phyloP scores from a whole-genome alignment of 129 eudicot species.

The Deinandra increscens region DNA sequence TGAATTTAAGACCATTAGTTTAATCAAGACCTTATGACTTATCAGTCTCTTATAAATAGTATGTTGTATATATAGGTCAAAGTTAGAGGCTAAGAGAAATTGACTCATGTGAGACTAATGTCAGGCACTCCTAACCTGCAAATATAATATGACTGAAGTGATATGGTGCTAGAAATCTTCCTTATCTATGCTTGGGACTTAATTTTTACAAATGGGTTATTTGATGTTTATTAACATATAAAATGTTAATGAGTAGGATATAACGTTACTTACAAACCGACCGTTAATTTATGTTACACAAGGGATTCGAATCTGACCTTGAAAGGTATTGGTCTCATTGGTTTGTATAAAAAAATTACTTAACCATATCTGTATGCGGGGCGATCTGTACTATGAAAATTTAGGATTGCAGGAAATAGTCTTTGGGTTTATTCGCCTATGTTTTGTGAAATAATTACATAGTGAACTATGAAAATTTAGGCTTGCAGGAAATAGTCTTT shows the following conservation, averaged over 20 bases:
- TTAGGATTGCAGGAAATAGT: no score
- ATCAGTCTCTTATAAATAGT: neutral
- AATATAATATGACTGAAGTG: neutral
- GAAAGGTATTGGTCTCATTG: neutral
- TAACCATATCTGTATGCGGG: no score
- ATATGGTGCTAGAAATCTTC: neutral
- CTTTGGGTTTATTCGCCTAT: no score
- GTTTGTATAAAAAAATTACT: no score
- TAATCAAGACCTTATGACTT: neutral
- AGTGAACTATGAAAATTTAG: no score
- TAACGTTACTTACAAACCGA: neutral
- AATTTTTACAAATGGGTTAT: neutral
- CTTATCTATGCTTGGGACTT: neutral
- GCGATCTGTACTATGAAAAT: no score
- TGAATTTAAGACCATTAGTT: neutral
- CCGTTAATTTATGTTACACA: no score
- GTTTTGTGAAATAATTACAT: no score
- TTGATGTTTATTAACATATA: neutral
- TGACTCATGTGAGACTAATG: slow-evolving; percentile 13
- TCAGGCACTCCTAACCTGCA: neutral
- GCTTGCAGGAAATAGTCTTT: no score
- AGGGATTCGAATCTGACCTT: neutral
- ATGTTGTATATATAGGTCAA: neutral
- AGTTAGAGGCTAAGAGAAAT: neutral
- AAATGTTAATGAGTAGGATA: neutral